These are phyloP conservation scores for Ustilago sp. DNA, from an alignment of 1,284 basidiomycete species.

Conservation along the genomic window DNA sequence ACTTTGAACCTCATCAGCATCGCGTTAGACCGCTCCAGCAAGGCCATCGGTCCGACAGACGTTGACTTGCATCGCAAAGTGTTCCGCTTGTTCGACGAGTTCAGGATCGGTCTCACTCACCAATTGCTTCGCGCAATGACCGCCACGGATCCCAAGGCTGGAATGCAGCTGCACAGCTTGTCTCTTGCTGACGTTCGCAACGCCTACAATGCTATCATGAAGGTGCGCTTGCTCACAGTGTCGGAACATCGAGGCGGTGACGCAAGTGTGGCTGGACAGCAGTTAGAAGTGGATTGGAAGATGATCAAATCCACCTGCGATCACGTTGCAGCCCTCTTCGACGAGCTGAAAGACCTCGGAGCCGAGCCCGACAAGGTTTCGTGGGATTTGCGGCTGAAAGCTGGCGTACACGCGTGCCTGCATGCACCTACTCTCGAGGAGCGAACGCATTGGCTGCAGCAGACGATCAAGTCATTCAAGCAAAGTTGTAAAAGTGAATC, in stretches of 20 bases:
- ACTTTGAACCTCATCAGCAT: constrained; percentile 40
- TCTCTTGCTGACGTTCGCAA: constrained; percentile 21
- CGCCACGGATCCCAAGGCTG: neutral
- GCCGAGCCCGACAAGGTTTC: constrained; percentile 35
- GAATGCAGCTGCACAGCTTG: neutral
- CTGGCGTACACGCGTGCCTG: constrained; percentile 21
- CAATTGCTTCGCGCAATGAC: constrained; percentile 16
- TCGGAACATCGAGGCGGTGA: neutral
- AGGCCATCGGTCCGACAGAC: neutral
- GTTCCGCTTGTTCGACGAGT: constrained; percentile 44
- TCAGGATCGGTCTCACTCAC: constrained; percentile 40
- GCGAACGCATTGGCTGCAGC: constrained; percentile 3
- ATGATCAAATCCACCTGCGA: constrained; percentile 1
- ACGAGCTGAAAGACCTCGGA: constrained; percentile 27
- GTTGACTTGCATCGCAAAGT: constrained; percentile 15
- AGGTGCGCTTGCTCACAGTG: neutral
- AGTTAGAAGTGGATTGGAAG: neutral
- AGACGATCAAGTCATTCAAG: constrained; percentile 11
- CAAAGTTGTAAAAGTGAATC: constrained; percentile 11
- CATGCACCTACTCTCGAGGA: neutral
- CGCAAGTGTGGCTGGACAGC: too few species aligned
- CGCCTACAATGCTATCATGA: constrained; percentile 48
- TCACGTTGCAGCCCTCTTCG: constrained; percentile 28
- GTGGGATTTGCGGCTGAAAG: constrained; percentile 28
- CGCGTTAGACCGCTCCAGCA: constrained; percentile 42